Evolutionary conservation across 495 filamentous ascomycete genomes (phyloP), one percentile per base, ranked within the genome.

Genomic region (Tetracladium marchalianum): DNA sequence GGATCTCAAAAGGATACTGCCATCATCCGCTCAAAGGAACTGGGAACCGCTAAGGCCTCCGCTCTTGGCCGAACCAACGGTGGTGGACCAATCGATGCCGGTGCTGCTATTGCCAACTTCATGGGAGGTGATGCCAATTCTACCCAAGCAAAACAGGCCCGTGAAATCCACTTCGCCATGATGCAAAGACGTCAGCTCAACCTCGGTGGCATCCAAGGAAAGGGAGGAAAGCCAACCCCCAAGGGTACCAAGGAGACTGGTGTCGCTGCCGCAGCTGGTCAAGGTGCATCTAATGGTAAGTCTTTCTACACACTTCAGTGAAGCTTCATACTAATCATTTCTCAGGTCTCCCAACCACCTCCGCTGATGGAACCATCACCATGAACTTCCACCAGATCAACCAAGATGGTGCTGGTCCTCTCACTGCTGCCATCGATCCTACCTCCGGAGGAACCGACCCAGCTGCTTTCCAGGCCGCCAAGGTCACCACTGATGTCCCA

Each of bases 401-500:
- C 62, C 66, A 70, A 40, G 72, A 76, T 44, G 72, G 72, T 1
- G 71, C 70, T 2, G 72, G 71, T 1, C 70, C 71, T 1, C 54
- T 73, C 9, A 57, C 57, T 33, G 70, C 70, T 11, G 64, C 62
- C 27, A 58, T 80, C 2, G 73, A 78, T 53, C 59, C 66, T 32
- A 78, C 73, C 8, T 76, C 72, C 4, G 75, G 73, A 5, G 77
- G 77, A 35, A 75, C 67, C 0, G 68, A 77, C 48, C 43, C 60
- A 5, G 51, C 60, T 11, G 75, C 75, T 10, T 80, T 81, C 61
- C 50, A 76, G 60, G 58, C 53, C 2, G 76, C 76, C 19, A 39
- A 69, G 41, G 72, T 81, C 35, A 75, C 66, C 16, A 66, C 75
- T 61, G 70, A 81, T 57, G 71, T 81, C 6, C 76, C 76, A 12